Evolutionary conservation across 495 filamentous ascomycete species (phyloP).

Genomic region (Aspergillus sparsus): DNA sequence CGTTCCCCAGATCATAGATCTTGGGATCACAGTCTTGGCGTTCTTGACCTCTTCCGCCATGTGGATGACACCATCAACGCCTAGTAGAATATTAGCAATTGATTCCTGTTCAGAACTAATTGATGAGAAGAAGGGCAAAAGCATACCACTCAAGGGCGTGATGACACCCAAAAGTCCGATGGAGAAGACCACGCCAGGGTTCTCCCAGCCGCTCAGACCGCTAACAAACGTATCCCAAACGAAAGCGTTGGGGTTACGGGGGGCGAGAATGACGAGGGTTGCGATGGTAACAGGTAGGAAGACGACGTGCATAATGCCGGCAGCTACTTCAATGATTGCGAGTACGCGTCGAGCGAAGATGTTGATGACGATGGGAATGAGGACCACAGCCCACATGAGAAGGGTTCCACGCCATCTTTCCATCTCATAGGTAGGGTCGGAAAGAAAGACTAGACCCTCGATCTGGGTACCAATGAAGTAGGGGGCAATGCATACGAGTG

Average conservation of each 20-base stretch:
- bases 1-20: constrained; percentile 43
- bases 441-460: constrained; percentile 47
- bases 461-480: constrained; percentile 54
- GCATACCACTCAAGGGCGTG: constrained; percentile 32
- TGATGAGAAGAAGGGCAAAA: background rate
- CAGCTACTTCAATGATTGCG: constrained; percentile 48
- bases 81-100: constrained; percentile 14
- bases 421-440: constrained; percentile 41
- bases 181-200: constrained; percentile 42
- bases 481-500: constrained; percentile 46
- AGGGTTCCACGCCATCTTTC: constrained; percentile 51
- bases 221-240: constrained; percentile 50
- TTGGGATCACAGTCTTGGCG: constrained; percentile 39
- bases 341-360: constrained; percentile 46
- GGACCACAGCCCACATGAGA: constrained; percentile 48
- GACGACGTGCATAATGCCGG: constrained; percentile 50
- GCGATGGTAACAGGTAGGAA: constrained; percentile 49
- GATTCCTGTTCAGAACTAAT: background rate
- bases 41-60: constrained; percentile 51
- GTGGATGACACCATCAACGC: constrained; percentile 39
- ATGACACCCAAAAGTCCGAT: constrained; percentile 41
- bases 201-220: constrained; percentile 46
- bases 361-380: constrained; percentile 45
- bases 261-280: constrained; percentile 45
- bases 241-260: constrained; percentile 42